These are phyloP conservation scores for Candida sp. DNA, from an alignment of 1,139 yeast genomes.

Conservation along the genomic window DNA sequence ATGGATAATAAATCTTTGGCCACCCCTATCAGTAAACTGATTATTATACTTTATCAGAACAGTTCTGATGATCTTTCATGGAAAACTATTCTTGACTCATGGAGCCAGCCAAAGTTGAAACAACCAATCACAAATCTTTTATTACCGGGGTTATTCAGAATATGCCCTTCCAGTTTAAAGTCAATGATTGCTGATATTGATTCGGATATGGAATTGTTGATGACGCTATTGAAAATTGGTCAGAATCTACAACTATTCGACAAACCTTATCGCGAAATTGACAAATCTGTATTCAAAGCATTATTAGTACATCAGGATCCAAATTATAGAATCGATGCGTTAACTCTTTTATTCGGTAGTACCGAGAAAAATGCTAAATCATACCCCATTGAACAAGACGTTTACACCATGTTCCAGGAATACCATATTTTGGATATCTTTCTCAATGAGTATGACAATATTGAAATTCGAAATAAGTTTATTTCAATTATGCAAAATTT, in stretches of 20 bases:
- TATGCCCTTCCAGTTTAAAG: conserved; percentile 29
- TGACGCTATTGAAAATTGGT: conserved; percentile 63
- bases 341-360: conserved; percentile 52
- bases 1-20: conserved; percentile 63
- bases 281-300: conserved; percentile 16
- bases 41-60: conserved; percentile 43
- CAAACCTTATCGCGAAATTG: conserved; percentile 4
- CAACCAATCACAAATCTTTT: conserved; percentile 57
- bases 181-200: conserved; percentile 13
- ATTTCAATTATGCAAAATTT: conserved; percentile 59
- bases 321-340: conserved; percentile 51
- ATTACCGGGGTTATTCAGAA: conserved; percentile 58
- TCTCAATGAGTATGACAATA: conserved; percentile 54
- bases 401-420: conserved; percentile 39
- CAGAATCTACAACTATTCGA: conserved; percentile 52
- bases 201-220: conserved; percentile 32
- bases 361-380: conserved; percentile 46
- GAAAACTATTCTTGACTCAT: conserved; percentile 38
- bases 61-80: conserved; percentile 32
- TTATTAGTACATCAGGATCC: conserved; percentile 44
- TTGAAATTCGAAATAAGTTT: conserved; percentile 66
- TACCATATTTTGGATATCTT: conserved; percentile 40
- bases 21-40: conserved; percentile 62
- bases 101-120: conserved; percentile 28
- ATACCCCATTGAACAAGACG: conserved; percentile 43